These are phyloP conservation scores for Colletotrichum sp. DNA, from an alignment of 2,329 filamentous ascomycete genomes.

Conservation along the genomic window DNA sequence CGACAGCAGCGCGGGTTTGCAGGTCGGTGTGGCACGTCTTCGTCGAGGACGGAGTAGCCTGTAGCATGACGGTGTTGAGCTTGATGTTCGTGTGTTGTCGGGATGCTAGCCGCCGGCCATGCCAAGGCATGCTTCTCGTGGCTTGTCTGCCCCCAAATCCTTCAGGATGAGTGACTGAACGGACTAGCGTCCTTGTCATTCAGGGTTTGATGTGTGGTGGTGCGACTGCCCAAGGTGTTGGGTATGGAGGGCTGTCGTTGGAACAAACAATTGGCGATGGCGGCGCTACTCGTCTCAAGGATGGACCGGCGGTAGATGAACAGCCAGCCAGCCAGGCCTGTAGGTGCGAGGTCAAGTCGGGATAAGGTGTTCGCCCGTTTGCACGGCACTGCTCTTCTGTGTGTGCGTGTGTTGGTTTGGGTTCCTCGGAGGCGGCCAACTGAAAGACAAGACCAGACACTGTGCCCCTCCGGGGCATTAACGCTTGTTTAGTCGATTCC, in stretches of 20 bases:
- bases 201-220: background rate
- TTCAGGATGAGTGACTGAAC: background rate
- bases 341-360: slow-evolving; percentile 5
- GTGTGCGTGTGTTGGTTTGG: slow-evolving; percentile 8
- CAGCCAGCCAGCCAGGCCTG: background rate
- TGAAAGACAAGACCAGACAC: slow-evolving; percentile 13
- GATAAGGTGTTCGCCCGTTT: background rate
- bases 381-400: background rate
- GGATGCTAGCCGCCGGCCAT: background rate
- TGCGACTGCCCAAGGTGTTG: background rate
- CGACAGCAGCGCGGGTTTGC: background rate
- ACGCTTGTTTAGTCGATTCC: slow-evolving; percentile 23
- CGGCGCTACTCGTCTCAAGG: slow-evolving; percentile 2
- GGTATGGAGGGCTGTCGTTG: slow-evolving; percentile 2
- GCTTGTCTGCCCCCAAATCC: background rate
- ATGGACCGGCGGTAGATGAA: background rate
- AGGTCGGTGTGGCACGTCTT: background rate
- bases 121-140: background rate
- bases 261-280: slow-evolving; percentile 13
- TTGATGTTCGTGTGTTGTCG: background rate
- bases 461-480: slow-evolving; percentile 22
- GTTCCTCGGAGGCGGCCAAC: slow-evolving; percentile 10
- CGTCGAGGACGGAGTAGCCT: background rate
- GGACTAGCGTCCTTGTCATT: background rate
- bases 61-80: background rate